A percentile compares a stretch with the other conserved stretches of the same genome.
These are phyloP conservation scores for Penicillium sp. DNA, from an alignment of 2,329 filamentous ascomycete species.

Conservation along the genomic window DNA sequence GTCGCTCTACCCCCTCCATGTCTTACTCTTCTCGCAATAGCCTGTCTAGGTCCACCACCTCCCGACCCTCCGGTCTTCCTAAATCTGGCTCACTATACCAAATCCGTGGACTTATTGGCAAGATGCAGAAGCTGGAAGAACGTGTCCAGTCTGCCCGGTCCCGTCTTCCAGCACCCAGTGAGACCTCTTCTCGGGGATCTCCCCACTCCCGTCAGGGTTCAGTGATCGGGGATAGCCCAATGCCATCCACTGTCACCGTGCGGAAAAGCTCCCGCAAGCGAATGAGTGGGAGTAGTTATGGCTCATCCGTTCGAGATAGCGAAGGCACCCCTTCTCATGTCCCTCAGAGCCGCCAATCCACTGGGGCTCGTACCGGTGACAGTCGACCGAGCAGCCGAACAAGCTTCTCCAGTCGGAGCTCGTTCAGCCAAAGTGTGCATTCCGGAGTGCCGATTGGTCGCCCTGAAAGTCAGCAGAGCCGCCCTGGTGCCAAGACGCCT, in stretches of 20 bases:
- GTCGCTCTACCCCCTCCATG: conserved; percentile 54
- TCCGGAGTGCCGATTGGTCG: conserved; percentile 55
- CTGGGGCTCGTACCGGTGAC: conserved; percentile 52
- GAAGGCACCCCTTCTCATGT: conserved; percentile 45
- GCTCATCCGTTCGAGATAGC: conserved; percentile 46
- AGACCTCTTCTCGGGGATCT: conserved; percentile 80
- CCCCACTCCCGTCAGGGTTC: conserved; percentile 63
- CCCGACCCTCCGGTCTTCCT: conserved; percentile 57
- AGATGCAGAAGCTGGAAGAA: conserved; percentile 96
- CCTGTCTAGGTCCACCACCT: conserved; percentile 54
- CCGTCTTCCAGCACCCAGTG: conserved; percentile 81
- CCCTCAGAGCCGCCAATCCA: conserved; percentile 53
- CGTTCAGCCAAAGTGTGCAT: conserved; percentile 49
- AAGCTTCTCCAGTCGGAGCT: conserved; percentile 59
- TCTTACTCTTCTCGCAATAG: conserved; percentile 46
- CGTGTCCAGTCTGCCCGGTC: conserved; percentile 90
- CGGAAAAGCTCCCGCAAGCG: conserved; percentile 53
- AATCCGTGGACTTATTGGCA: conserved; percentile 89
- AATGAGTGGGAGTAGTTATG: conserved; percentile 50
- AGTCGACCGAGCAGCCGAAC: conserved; percentile 77
- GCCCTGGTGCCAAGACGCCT: conserved; percentile 67
- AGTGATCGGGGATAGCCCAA: conserved; percentile 53
- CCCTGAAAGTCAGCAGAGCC: conserved; percentile 69
- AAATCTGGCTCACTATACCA: conserved; percentile 81
- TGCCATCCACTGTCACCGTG: conserved; percentile 64